Evolutionary conservation across 805 yeast species (phyloP), one percentile per base, ranked within the genome.

Genomic region (Zygoascus flipseniorum): DNA sequence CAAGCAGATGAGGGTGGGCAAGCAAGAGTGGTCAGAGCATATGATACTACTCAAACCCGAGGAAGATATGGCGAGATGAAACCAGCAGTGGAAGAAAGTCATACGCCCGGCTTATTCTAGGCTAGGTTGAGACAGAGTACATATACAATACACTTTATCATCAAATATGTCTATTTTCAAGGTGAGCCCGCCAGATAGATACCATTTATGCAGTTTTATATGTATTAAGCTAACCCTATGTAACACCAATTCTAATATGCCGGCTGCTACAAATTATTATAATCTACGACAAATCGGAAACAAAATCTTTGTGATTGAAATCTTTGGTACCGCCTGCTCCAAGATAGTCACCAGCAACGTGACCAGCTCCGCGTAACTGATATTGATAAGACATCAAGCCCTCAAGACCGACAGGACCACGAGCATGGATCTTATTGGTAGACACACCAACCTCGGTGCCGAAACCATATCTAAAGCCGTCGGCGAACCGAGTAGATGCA

Each of bases 361-460:
- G 99, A 4, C 99, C 99, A 60, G 81, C 75, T 44, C 99, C 99
- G 69, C 86, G 79, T 57, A 93, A 72, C 67, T 89, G 93, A 68
- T 93, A 93, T 70, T 93, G 98, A 69, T 93, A 93, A 62, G 95
- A 87, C 67, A 92, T 95, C 60, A 93, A 76, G 1, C 99, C 99
- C 66, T 93, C 99, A 32, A 93, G 76, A 1, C 99, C 99, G 35
- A 93, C 98, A 14, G 99, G 99, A 1, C 99, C 99, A 64, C 99
- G 79, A 9, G 99, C 96, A 67, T 93, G 99, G 57, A 93, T 89
- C 69, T 93, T 93, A 66, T 92, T 90, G 46, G 99, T 93, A 48
- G 96, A 85, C 11, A 93, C 92, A 37, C 99, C 99, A 16, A 93
- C 99, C 69, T 93, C 99, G 5, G 99, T 85, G 51, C 99, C 99